Conservation (phyloP, 208 protist species). For the Crithidia bombi region DNA sequence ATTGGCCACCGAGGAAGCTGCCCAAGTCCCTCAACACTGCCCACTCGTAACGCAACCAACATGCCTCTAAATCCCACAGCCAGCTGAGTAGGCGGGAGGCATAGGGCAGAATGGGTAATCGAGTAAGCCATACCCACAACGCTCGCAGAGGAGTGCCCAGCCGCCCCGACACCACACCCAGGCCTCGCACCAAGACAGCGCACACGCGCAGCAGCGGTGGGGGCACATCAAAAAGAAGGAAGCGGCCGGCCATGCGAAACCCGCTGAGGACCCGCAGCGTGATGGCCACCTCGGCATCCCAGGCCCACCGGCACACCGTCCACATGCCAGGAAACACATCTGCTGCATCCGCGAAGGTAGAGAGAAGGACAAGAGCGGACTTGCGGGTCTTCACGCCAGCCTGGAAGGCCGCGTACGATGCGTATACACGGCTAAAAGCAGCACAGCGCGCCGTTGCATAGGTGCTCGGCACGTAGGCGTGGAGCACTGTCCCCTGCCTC, state of each 20-base stretch:
- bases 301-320: constrained; percentile 45
- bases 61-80: constrained; percentile 28
- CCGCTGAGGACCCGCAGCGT: constrained; percentile 29
- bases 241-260: neutral
- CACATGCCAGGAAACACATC: constrained; percentile 75
- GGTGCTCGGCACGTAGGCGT: constrained; percentile 6
- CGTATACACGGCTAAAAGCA: constrained; percentile 3
- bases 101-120: constrained; percentile 10
- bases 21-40: constrained; percentile 9
- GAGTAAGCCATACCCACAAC: neutral
- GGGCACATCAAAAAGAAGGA: constrained; percentile 12
- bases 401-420: constrained; percentile 26
- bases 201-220: neutral
- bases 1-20: neutral
- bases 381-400: constrained; percentile 38
- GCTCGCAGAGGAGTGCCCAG: neutral
- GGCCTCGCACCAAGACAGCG: neutral
- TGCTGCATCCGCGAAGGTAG: constrained; percentile 42
- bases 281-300: constrained; percentile 49
- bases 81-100: constrained; percentile 1
- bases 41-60: constrained; percentile 44
- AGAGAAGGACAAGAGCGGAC: constrained; percentile 25
- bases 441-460: constrained; percentile 15
- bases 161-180: neutral
- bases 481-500: constrained; percentile 7